Percentiles rank a stretch among this genome's conserved stretches.
phyloP scores from a whole-genome alignment of 768 basidiomycete genomes.

The Naganishia kalamii region DNA sequence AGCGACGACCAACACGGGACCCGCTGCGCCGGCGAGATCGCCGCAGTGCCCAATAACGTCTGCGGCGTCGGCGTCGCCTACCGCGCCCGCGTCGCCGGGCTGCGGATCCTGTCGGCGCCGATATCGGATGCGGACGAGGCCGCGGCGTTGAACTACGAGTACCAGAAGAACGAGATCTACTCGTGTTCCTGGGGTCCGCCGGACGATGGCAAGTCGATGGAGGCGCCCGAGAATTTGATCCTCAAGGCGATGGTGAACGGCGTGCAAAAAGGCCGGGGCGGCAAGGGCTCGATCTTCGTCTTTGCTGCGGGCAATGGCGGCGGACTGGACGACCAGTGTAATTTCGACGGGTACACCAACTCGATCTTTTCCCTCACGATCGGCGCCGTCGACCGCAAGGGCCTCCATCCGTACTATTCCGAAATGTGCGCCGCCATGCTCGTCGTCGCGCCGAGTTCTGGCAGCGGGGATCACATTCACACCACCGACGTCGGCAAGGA shows the following conservation, averaged over 20 bases:
- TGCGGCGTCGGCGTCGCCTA: slow-evolving; percentile 95
- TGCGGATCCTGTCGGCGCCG: slow-evolving; percentile 88
- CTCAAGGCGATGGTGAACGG: slow-evolving; percentile 91
- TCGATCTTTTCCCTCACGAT: slow-evolving; percentile 94
- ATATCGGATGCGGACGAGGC: slow-evolving; percentile 96
- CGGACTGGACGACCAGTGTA: slow-evolving; percentile 85
- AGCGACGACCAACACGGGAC: slow-evolving; percentile 94
- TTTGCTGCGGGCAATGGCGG: slow-evolving; percentile 98
- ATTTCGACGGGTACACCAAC: slow-evolving; percentile 99
- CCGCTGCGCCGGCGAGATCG: slow-evolving; percentile 93
- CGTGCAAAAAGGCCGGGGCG: slow-evolving; percentile 76
- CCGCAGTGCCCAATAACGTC: slow-evolving; percentile 81
- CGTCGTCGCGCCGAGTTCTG: slow-evolving; percentile 92
- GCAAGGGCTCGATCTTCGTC: slow-evolving; percentile 89
- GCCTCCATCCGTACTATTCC: slow-evolving; percentile 91
- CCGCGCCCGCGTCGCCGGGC: slow-evolving; percentile 79
- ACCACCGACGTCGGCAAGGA: slow-evolving; percentile 89
- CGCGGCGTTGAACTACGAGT: slow-evolving; percentile 86
- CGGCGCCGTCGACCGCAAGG: slow-evolving; percentile 87
- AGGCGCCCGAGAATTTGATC: slow-evolving; percentile 83
- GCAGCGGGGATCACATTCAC: slow-evolving; percentile 83
- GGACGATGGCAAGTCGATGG: slow-evolving; percentile 90
- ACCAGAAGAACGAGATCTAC: slow-evolving; percentile 83
- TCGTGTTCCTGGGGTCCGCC: slow-evolving; percentile 98
- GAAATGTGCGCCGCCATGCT: slow-evolving; percentile 97